Base-by-base conservation (phyloP, 2,329 filamentous ascomycete species). In the Sporothrix brasiliensis region DNA sequence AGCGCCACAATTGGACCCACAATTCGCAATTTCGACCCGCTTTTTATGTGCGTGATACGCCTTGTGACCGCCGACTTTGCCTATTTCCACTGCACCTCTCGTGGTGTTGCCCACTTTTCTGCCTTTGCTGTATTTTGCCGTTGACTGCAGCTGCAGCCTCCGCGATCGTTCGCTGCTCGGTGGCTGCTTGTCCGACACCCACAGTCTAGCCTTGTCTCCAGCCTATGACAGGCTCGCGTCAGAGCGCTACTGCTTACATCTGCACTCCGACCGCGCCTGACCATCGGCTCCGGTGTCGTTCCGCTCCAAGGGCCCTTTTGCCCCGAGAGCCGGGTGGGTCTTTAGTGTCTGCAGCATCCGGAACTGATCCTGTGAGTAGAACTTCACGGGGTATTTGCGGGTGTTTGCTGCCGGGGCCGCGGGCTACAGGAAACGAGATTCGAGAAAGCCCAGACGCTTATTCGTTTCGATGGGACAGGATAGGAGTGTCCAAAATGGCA, bases 231-330 rank as follows among this genome's bases (percentile, higher is more conserved):
- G 49, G 65, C 50, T 19, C 30, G 49, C 50, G 19, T 41, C 6
- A n/a, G 27, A 50, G 11, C 65, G 34, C n/a, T 54, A 44, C 65
- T 67, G 65, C 65, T 67, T 24, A 19, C 65, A 4, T 44, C 41
- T 53, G 49, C 65, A 2, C 65, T 27, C 50, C 50, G 49, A 30
- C 30, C n/a, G 65, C n/a, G 34, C 50, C n/a, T 56, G 61, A 7
- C 11, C 50, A 67, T 41, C 65, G 65, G 65, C 65, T 54, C 65
- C 65, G 50, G 65, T 67, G 65, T 67, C 65, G 65, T 67, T 67
- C 65, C 30, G 65, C 14, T 41, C 9, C 11, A 56, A 67, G 65
- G 65, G 65, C 65, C 50, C 50, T 54, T 54, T 67, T 67, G 49
- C 65, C 10, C 65, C 65, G 65, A 67, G 44, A 41, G 49, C 65